A percentile compares a stretch with the other conserved stretches of the same genome.
phyloP scores from a whole-genome alignment of 1,284 basidiomycete species.

The Ganoderma lingzhi region DNA sequence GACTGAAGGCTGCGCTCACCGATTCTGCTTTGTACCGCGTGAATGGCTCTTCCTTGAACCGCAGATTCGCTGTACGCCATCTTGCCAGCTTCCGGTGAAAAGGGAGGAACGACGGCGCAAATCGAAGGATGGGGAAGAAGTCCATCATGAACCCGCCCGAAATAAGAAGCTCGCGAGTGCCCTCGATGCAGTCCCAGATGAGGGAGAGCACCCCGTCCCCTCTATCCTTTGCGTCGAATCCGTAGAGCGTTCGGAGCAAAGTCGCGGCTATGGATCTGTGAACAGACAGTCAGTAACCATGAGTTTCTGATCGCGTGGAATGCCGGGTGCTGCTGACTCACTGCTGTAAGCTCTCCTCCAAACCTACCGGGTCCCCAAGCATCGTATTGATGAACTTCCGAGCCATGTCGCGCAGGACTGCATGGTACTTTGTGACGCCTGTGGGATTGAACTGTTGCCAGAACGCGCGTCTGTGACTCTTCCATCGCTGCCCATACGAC shows the following conservation, averaged over 20 bases:
- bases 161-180: conserved; percentile 1
- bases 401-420: conserved; percentile 5
- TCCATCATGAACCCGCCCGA: conserved; percentile 16
- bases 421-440: conserved; percentile 4
- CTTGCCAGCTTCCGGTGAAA: conserved; percentile 15
- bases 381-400: conserved; percentile 15
- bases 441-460: conserved; percentile 18
- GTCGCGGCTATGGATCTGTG: conserved; percentile 11
- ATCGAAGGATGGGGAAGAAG: conserved; percentile 19
- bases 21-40: neutral
- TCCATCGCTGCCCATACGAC: conserved; percentile 10
- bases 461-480: conserved; percentile 4
- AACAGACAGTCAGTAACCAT: too few species aligned
- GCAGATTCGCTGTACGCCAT: conserved; percentile 4
- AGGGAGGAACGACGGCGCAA: conserved; percentile 23
- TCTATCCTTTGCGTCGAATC: conserved; percentile 12
- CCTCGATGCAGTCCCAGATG: conserved; percentile 19
- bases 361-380: neutral
- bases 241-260: conserved; percentile 26
- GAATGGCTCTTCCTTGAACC: neutral
- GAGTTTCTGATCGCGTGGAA: too few species aligned
- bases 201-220: conserved; percentile 22
- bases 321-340: neutral
- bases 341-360: conserved; percentile 5
- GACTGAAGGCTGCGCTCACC: neutral